A percentile compares a stretch with the other conserved stretches of the same genome.
These are phyloP conservation scores for Yarrowia sp. DNA, from an alignment of 805 yeast genomes.

Conservation along the genomic window DNA sequence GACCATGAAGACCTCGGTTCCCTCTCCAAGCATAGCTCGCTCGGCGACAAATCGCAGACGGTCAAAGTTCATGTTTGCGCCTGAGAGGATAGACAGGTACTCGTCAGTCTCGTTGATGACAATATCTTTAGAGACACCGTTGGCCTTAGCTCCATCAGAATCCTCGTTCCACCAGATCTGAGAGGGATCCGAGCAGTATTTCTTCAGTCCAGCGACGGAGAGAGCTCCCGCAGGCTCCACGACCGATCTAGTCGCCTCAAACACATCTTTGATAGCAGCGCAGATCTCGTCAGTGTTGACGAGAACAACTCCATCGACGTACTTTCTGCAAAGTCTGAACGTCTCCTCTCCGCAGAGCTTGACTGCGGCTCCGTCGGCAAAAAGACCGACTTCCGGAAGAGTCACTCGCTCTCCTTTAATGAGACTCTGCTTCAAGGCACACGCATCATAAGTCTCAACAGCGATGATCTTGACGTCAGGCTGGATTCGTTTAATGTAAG, in stretches of 20 bases:
- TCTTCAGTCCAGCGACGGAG: conserved; percentile 90
- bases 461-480: conserved; percentile 97
- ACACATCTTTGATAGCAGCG: conserved; percentile 96
- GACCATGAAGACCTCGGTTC: conserved; percentile 88
- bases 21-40: conserved; percentile 98
- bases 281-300: conserved; percentile 91
- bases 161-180: conserved; percentile 5
- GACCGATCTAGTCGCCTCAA: conserved; percentile 90
- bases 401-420: conserved; percentile 52
- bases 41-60: conserved; percentile 93
- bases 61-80: conserved; percentile 98
- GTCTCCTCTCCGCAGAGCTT: conserved; percentile 87
- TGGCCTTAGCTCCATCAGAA: neutral
- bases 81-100: conserved; percentile 83
- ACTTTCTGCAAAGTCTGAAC: conserved; percentile 70
- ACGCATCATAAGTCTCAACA: conserved; percentile 94
- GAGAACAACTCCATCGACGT: conserved; percentile 83
- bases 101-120: conserved; percentile 32
- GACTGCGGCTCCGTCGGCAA: conserved; percentile 99
- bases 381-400: conserved; percentile 79
- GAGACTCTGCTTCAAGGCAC: conserved; percentile 78
- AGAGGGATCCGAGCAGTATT: conserved; percentile 53
- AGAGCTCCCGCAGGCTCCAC: conserved; percentile 98
- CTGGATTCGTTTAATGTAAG: conserved; percentile 89
- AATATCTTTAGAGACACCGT: neutral